A percentile compares a stretch with the other conserved stretches of the same genome.
phyloP scores from a whole-genome alignment of 1,284 basidiomycete genomes.

The Chiua sp. region DNA sequence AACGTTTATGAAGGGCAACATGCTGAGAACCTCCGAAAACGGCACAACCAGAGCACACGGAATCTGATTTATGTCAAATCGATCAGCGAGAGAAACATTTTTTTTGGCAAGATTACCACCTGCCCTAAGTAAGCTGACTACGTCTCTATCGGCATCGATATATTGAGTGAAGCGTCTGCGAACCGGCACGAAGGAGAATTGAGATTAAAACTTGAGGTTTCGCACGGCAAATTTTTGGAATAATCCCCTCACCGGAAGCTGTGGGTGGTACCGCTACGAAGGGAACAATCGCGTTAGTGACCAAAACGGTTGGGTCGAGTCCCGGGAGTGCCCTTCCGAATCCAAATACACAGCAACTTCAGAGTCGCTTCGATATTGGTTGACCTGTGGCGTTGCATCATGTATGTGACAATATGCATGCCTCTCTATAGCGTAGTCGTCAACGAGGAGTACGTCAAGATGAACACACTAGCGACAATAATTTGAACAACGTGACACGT shows the following conservation, averaged over 20 bases:
- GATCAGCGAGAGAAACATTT: conserved; percentile 14
- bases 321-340: conserved; percentile 13
- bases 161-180: conserved; percentile 2
- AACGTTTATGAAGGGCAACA: conserved; percentile 4
- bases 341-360: conserved; percentile 14
- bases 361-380: neutral
- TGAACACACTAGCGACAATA: conserved; percentile 12
- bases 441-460: conserved; percentile 15
- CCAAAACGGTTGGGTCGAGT: neutral
- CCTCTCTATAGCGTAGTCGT: conserved; percentile 6
- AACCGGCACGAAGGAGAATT: neutral
- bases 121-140: conserved; percentile 7
- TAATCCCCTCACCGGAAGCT: neutral
- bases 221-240: neutral
- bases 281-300: neutral
- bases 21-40: conserved; percentile 17
- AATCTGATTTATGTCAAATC: conserved; percentile 10
- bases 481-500: conserved; percentile 15
- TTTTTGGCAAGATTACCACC: conserved; percentile 12
- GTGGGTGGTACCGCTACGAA: neutral
- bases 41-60: conserved; percentile 15
- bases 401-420: neutral
- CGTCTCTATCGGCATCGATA: conserved; percentile 5
- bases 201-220: neutral
- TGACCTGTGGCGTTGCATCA: neutral